A percentile compares a stretch with the other conserved stretches of the same genome.
phyloP scores from a whole-genome alignment of 2,329 filamentous ascomycete genomes.

The Raffaelea albimanens region DNA sequence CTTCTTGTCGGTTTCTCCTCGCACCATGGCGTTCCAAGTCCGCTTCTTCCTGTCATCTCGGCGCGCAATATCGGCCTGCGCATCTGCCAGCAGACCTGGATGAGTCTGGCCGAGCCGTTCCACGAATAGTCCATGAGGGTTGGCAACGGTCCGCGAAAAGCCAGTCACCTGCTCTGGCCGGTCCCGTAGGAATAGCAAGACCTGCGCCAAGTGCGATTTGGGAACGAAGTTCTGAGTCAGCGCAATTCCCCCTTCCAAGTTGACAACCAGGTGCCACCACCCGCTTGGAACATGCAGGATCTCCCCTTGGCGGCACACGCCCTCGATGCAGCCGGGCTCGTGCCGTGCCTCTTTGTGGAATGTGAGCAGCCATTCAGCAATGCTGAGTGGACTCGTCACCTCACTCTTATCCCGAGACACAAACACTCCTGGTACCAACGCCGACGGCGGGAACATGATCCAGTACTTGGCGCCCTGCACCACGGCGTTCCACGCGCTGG shows the following conservation, averaged over 20 bases:
- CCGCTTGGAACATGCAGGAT: slow-evolving; percentile 87
- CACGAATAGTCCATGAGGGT: slow-evolving; percentile 69
- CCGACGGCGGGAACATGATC: slow-evolving; percentile 89
- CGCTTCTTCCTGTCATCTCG: slow-evolving; percentile 59
- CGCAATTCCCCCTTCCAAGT: slow-evolving; percentile 74
- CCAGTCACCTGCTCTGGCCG: slow-evolving; percentile 82
- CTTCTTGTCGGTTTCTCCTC: slow-evolving; percentile 19
- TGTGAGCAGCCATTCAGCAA: slow-evolving; percentile 89
- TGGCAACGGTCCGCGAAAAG: slow-evolving; percentile 53
- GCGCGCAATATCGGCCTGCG: slow-evolving; percentile 49
- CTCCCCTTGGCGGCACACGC: slow-evolving; percentile 74
- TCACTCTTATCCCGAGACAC: slow-evolving; percentile 85
- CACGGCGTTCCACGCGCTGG: slow-evolving; percentile 89
- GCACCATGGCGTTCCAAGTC: slow-evolving; percentile 77
- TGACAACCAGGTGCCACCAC: slow-evolving; percentile 96
- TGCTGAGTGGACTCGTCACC: slow-evolving; percentile 86
- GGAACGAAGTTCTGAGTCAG: slow-evolving; percentile 96
- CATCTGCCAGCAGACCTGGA: slow-evolving; percentile 58
- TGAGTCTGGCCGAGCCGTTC: slow-evolving; percentile 53
- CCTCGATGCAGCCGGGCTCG: slow-evolving; percentile 71
- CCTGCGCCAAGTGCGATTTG: slow-evolving; percentile 59
- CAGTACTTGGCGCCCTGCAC: slow-evolving; percentile 89
- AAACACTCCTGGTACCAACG: slow-evolving; percentile 77
- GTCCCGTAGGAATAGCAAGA: slow-evolving; percentile 70
- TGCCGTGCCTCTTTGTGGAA: slow-evolving; percentile 78